Base-by-base conservation (phyloP, 805 yeast species). In the Zygoascus flipseniorum region DNA sequence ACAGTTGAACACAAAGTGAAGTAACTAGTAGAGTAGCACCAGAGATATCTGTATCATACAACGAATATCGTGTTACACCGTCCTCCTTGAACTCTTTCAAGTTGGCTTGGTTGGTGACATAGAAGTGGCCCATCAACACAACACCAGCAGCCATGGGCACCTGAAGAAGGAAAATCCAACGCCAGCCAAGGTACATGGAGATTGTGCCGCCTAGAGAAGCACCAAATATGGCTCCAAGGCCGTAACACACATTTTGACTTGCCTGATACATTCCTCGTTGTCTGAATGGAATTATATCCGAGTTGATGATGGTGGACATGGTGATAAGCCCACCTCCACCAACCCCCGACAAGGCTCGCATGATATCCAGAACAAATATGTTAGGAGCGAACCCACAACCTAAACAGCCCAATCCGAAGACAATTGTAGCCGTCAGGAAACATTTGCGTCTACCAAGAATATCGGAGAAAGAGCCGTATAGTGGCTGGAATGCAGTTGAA, bases 381-480 rank as follows among this genome's bases (percentile, higher is more conserved):
- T 46, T 47, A 9, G 54, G 39, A 13, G 58, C 53, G 2, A 45
- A 8, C 8, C 49, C 58, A 35, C 57, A 54, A 9, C 58, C 58
- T 11, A 51, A 14, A 41, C 57, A 54, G 19, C 58, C 58, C 10
- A 55, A 13, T 5, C 46, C 41, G 47, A 54, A 55, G 3, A 47
- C 9, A n/a, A 14, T 20, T 6, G 51, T 32, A 13, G 56, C 44
- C 3, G 52, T 77, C 83, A 53, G 45, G 50, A 63, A 62, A 52
- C 65, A 64, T 8, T 52, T 50, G 6, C 63, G 56, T n/a, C 72
- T 56, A 35, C 64, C 60, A 54, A 63, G 53, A 5, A 83, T 75
- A 58, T 83, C 88, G 46, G 83, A 76, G n/a, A 82, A 69, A 45
- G 81, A 74, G 8, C 87, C 88, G 54, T 81, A 81, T 20, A 83